phyloP scores from a whole-genome alignment of 177 flowering plant genomes.

The Vitis hybrid region DNA sequence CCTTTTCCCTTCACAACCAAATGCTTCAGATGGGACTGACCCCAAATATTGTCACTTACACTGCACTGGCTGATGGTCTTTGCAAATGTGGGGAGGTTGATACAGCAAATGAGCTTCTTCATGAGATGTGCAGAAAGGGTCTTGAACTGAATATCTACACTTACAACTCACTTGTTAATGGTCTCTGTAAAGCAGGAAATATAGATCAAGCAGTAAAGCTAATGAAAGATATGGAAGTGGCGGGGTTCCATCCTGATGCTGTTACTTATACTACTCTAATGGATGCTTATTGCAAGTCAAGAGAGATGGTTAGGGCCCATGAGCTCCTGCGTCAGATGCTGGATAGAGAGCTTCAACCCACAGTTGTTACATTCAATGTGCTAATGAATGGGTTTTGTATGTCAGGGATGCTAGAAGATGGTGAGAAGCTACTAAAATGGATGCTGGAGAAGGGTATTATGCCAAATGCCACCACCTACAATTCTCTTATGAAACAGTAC shows the following conservation, averaged over 20 bases:
- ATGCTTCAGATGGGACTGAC: conserved; percentile 49
- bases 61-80: conserved; percentile 69
- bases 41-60: conserved; percentile 68
- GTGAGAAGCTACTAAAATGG: conserved; percentile 54
- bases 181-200: conserved; percentile 65
- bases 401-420: conserved; percentile 65
- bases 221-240: conserved; percentile 59
- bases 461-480: conserved; percentile 63
- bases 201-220: conserved; percentile 48
- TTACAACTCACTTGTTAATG: conserved; percentile 66
- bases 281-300: conserved; percentile 60
- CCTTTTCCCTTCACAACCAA: conserved; percentile 57
- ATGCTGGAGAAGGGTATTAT: conserved; percentile 62
- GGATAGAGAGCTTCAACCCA: conserved; percentile 57
- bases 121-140: conserved; percentile 59
- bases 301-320: conserved; percentile 55
- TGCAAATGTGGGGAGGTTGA: conserved; percentile 66
- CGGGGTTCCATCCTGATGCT: conserved; percentile 53
- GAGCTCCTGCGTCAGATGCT: conserved; percentile 57
- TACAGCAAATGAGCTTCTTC: conserved; percentile 69
- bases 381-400: conserved; percentile 70
- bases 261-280: conserved; percentile 70
- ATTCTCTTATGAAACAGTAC: conserved; percentile 66
- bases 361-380: conserved; percentile 72
- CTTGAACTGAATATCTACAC: conserved; percentile 58